Evolutionary conservation across 108 stramenopile genomes (phyloP), one percentile per base, ranked within the genome.

Genomic region (Pseudonitzschia pungens): DNA sequence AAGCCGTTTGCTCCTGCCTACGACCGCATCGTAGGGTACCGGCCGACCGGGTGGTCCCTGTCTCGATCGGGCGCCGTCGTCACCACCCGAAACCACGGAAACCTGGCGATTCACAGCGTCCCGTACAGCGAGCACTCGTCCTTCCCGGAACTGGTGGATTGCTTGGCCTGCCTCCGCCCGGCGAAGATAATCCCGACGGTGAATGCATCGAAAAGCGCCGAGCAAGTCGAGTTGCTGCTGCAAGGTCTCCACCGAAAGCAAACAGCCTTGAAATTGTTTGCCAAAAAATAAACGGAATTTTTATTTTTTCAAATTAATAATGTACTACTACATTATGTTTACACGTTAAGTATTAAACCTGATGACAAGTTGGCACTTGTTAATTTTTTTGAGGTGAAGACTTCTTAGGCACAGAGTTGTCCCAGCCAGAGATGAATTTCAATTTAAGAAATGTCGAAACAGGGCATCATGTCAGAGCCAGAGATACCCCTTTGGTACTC

Each of bases 101-200:
- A 80, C 54, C 65, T 83, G 29, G 79, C 69, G n/a, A 81, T 94
- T 26, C 84, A 92, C 76, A 85, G 87, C 48, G 87, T 96, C 24
- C 96, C 96, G 0, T 97, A 97, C 76, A 88, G 87, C 68, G 96
- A 97, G 64, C 96, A 97, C 66, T 91, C 89, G 21, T 82, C 79
- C 51, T 97, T 92, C 69, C 88, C 87, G 6, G 96, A 97, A 60
- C 79, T 97, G 24, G 83, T 92, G 20, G 96, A 95, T 43, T 95
- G 92, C 65, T 55, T 97, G 52, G 75, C 60, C 40, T 86, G 78
- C 69, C 74, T 95, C 32, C 81, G 79, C 44, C 94, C 96, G 15
- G 76, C 68, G 28, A 85, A 78, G 44, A 92, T 95, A 21, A 80
- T 86, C 8, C 91, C 94, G 20, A 97, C 96, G 14, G 96, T 96